phyloP scores from a whole-genome alignment of 441 rosid genomes.

The Populus hybrid region DNA sequence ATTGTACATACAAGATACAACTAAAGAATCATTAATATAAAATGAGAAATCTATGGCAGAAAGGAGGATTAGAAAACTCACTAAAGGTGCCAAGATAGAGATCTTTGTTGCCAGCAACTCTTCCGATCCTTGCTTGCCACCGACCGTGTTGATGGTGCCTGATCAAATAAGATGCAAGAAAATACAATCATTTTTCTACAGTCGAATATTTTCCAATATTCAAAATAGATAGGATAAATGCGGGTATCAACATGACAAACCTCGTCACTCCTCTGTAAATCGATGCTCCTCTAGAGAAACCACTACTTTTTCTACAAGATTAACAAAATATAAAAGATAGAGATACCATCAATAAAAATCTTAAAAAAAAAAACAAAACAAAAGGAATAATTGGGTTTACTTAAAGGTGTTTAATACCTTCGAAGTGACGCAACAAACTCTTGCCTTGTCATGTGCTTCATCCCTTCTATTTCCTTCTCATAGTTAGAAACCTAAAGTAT shows the following conservation, averaged over 20 bases:
- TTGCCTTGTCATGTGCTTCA: slow-evolving; percentile 87
- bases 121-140: slow-evolving; percentile 97
- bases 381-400: background rate
- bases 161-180: slow-evolving; percentile 3
- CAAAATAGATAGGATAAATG: background rate
- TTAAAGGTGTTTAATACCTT: slow-evolving; percentile 37
- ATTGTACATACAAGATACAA: background rate
- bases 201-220: background rate
- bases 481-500: slow-evolving; percentile 56
- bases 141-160: slow-evolving; percentile 99
- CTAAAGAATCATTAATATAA: background rate
- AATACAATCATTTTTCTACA: background rate
- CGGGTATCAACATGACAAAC: background rate
- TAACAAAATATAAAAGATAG: background rate
- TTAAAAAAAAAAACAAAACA: background rate
- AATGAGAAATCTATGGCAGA: background rate
- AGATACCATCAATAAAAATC: background rate
- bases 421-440: slow-evolving; percentile 91
- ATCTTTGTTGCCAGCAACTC: slow-evolving; percentile 98
- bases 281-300: slow-evolving; percentile 37
- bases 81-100: slow-evolving; percentile 98
- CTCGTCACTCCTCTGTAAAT: slow-evolving; percentile 38
- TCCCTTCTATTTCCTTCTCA: slow-evolving; percentile 79
- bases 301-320: slow-evolving; percentile 33
- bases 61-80: slow-evolving; percentile 32